Evolutionary conservation across 192 early-diverging fungal species (phyloP), one percentile per base, ranked within the genome.

Genomic region (Lunasporangiospora selenospora): DNA sequence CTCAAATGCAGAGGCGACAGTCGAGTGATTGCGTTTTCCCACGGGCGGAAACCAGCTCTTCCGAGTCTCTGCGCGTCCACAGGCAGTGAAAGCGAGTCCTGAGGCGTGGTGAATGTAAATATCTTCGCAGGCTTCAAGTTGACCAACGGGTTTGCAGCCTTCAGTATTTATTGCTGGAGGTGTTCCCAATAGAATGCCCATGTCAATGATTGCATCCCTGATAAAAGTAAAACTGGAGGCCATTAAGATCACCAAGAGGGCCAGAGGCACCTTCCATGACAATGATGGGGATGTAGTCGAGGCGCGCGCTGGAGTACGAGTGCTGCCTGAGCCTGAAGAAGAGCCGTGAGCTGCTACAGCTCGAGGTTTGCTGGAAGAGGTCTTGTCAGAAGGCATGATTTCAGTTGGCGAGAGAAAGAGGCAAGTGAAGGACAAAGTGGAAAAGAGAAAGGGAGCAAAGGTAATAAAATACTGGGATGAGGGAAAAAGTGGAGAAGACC

Each of bases 111-210:
- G 81, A 10, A 81, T 70, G 11, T 75, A 75, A 23, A 85, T 80
- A 51, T 79, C 81, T 59, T 85, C 83, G 43, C 83, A 85, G 2
- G 75, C 81, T 38, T 85, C 40, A 19, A 51, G 11, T n/a, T 50
- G 21, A n/a, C 11, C 32, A n/a, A 52, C 31, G 30, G 50, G 50
- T 16, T 13, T n/a, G 23, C 50, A 52, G 6, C 50, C 34, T 13
- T 27, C 0, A 16, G 12, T 21, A 34, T 52, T 52, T 18, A 52
- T 6, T 2, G 29, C 18, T 4, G 12, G 3, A 0, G 37, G 10
- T 9, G 27, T 23, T n/a, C 50, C 50, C 16, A 12, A 23, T 21
- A 52, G 8, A 18, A 52, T 7, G n/a, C 50, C 50, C 50, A 11
- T 18, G 50, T 52, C 50, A 2, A 32, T 18, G 5, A 38, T 34